A percentile compares a stretch with the other conserved stretches of the same genome.
phyloP scores from a whole-genome alignment of 345 rosid species.

The Populus davidiana region DNA sequence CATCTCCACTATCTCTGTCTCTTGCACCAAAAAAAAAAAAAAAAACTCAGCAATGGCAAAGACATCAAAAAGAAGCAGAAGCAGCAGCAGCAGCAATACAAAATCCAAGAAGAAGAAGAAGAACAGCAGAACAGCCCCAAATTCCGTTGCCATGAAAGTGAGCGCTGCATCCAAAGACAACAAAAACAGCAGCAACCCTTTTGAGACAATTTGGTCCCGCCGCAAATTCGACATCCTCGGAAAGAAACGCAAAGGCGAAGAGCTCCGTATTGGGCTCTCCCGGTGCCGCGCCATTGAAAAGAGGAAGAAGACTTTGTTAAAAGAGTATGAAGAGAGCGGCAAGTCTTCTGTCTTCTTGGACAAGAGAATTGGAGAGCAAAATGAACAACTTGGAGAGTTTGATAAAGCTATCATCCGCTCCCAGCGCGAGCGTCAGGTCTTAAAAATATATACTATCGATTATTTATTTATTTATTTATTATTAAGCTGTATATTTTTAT shows the following conservation, averaged over 20 bases:
- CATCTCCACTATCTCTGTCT: not conserved
- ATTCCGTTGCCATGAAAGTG: constrained; percentile 61
- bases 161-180: constrained; percentile 39
- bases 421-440: constrained; percentile 82
- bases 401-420: constrained; percentile 79
- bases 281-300: constrained; percentile 69
- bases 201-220: constrained; percentile 81
- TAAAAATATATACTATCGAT: not conserved
- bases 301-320: constrained; percentile 76
- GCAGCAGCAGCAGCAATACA: not conserved
- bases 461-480: not conserved
- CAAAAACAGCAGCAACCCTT: constrained; percentile 40
- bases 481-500: not conserved
- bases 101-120: constrained; percentile 23
- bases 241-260: constrained; percentile 85
- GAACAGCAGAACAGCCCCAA: constrained; percentile 44
- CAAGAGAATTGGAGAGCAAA: constrained; percentile 78
- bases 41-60: constrained; percentile 6
- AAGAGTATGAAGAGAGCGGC: constrained; percentile 74
- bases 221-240: constrained; percentile 87
- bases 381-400: constrained; percentile 67
- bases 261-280: constrained; percentile 62
- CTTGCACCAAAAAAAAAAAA: not conserved
- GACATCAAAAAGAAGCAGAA: constrained; percentile 2
- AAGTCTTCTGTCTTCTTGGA: constrained; percentile 72